Evolutionary conservation across 2,329 filamentous ascomycete genomes (phyloP).

Genomic region (Aspergillus sp.): DNA sequence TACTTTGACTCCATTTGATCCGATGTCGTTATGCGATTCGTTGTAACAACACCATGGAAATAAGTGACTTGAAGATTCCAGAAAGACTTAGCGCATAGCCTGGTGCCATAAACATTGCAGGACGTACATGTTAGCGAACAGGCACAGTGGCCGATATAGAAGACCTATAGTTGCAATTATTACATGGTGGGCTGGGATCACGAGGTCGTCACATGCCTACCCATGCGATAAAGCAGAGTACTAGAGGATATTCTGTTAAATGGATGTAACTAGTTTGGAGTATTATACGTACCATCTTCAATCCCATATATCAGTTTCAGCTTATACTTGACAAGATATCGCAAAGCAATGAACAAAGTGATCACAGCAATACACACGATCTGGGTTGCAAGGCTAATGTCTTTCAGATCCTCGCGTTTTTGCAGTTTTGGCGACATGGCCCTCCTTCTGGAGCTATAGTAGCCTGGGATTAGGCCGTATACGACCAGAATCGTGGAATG

Average conservation of each 20-base stretch:
- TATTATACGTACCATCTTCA: neutral
- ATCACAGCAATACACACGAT: neutral
- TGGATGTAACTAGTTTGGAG: neutral
- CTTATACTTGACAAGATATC: neutral
- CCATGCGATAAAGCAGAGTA: neutral
- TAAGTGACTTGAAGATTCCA: neutral
- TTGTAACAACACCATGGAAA: neutral
- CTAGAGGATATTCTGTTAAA: neutral
- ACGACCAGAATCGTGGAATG: too few relatives aligned
- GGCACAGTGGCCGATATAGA: neutral
- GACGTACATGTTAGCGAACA: neutral
- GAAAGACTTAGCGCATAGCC: neutral
- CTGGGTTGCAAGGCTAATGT: neutral
- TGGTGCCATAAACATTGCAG: neutral
- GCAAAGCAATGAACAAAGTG: neutral
- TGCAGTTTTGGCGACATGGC: too few relatives aligned
- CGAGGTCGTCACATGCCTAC: neutral
- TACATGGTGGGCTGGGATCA: neutral
- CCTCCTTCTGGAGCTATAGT: too few relatives aligned
- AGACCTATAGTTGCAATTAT: neutral
- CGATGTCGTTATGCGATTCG: neutral
- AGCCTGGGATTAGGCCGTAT: too few relatives aligned
- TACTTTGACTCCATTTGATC: neutral
- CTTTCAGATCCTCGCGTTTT: too few relatives aligned
- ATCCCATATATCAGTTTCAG: neutral